Evolutionary conservation across 257 asterid species (phyloP).

Genomic region (Ilex asprella): DNA sequence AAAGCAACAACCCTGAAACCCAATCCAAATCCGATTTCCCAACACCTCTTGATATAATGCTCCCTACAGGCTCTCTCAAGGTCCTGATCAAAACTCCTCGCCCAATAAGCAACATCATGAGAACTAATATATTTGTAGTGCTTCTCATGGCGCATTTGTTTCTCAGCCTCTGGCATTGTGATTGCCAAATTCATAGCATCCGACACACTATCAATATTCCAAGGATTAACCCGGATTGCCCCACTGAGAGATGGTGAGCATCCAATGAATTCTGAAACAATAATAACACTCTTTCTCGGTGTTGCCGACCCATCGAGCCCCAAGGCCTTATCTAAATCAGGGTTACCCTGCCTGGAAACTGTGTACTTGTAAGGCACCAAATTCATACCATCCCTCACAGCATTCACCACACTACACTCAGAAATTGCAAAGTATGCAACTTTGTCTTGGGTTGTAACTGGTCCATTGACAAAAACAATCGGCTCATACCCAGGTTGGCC

Average conservation of each 20-base stretch:
- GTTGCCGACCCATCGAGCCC: not conserved
- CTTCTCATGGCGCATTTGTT: conserved; percentile 2
- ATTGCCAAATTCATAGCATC: conserved; percentile 7
- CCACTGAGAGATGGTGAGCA: conserved; percentile 14
- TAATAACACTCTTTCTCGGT: not conserved
- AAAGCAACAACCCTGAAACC: conserved; percentile 10
- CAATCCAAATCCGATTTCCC: conserved; percentile 12
- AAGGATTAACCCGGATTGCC: conserved; percentile 13
- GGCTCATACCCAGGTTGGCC: conserved; percentile 10
- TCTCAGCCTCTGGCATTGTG: conserved; percentile 6
- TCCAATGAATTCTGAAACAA: conserved; percentile 2
- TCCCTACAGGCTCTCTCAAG: conserved; percentile 6
- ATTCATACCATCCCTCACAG: conserved; percentile 8
- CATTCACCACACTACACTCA: conserved; percentile 9
- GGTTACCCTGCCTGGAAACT: conserved; percentile 9
- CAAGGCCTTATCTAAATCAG: not conserved
- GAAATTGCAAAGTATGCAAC: conserved; percentile 8
- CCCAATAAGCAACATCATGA: conserved; percentile 15
- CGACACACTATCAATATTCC: conserved; percentile 9
- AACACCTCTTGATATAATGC: conserved; percentile 7
- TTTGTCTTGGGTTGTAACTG: conserved; percentile 2
- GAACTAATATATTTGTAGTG: conserved; percentile 6
- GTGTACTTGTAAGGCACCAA: conserved; percentile 7
- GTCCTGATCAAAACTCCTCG: conserved; percentile 7
- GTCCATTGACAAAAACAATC: conserved; percentile 1